Evolutionary conservation across 2,329 filamentous ascomycete genomes (phyloP), one percentile per base, ranked within the genome.

Genomic region (Talaromyces verruculosus): DNA sequence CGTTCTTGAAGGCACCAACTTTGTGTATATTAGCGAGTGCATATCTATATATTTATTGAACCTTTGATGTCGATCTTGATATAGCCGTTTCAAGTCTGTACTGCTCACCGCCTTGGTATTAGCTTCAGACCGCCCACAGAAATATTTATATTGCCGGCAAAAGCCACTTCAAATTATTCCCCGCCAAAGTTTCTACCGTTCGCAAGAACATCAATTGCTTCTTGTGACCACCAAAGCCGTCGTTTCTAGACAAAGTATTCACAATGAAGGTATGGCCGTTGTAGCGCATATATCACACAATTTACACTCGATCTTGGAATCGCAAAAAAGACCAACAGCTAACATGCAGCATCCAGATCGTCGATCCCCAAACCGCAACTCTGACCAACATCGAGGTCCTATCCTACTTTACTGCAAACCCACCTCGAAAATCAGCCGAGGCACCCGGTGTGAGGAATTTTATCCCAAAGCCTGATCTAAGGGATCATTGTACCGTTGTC

Each of bases 401-500:
- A 77, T 80, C 62, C 76, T 79, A 39, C 69, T 78, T 43, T 70
- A 77, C 39, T 69, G 80, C 65, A 67, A 76, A 61, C 37, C 79
- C 79, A 28, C 79, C 79, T 43, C 77, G 79, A 68, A 73, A 75
- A 61, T 74, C 77, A 11, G 75, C 80, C 4, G 78, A 77, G 65
- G 73, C 76, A 22, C 76, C 75, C 43, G 78, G 75, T 65, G 69
- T 75, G 13, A 71, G 74, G 33, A 75, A 78, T 63, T 80, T 76
- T 71, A 72, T 76, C 2, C 79, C 79, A 13, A 79, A 75, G 35
- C 79, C 79, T 2, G 79, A 81, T 67, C 65, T 82, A n/a, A 71
- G 79, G 63, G 79, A 80, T 65, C 79, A 82, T 69, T 79, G 81
- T 67, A 80, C 78, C 1, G 79, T 82, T 19, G 76, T 81, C 15